These are phyloP conservation scores for Acacia melanoxylon DNA, from an alignment of 306 rosid species.

Conservation along the genomic window DNA sequence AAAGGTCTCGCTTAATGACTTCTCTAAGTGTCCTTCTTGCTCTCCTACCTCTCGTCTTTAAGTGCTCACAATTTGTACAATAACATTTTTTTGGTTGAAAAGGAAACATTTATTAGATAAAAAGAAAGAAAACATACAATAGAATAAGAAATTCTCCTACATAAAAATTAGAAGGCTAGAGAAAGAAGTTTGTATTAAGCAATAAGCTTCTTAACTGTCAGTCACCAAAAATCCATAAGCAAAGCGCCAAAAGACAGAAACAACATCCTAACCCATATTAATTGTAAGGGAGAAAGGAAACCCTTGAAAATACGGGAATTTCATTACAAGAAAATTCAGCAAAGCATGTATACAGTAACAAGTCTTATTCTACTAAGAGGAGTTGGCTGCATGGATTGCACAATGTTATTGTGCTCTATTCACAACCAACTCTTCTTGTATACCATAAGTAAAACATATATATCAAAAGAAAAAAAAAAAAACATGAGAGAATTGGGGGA, in stretches of 20 bases:
- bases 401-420: neutral
- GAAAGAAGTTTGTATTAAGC: neutral
- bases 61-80: neutral
- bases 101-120: neutral
- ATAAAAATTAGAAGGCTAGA: neutral
- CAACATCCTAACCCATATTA: neutral
- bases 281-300: neutral
- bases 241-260: neutral
- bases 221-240: neutral
- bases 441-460: neutral
- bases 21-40: too few species aligned
- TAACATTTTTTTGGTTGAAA: neutral
- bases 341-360: neutral
- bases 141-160: neutral
- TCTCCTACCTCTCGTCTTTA: too few species aligned
- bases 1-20: too few species aligned
- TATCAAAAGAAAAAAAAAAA: too few species aligned
- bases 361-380: neutral
- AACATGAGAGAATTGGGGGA: too few species aligned
- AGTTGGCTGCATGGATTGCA: neutral
- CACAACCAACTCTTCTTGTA: neutral
- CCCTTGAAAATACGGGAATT: neutral
- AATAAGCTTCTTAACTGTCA: neutral
- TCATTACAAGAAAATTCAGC: neutral
- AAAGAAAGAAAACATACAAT: neutral